Evolutionary conservation across 1,284 basidiomycete species (phyloP).

Genomic region (Heliocybe sulcata): DNA sequence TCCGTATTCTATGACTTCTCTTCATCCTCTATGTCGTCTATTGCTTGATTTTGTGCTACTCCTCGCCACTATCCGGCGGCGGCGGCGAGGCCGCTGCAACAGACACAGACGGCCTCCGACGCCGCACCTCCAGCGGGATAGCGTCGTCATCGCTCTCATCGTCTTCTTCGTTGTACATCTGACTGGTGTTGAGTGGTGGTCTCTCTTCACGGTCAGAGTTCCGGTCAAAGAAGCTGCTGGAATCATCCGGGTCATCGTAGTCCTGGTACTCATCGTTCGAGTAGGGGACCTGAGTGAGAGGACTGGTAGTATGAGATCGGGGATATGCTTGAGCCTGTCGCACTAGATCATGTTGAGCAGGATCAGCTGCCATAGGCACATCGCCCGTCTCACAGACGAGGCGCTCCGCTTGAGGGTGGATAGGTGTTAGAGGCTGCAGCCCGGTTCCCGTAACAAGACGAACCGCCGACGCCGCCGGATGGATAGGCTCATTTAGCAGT

Average conservation of each 20-base stretch:
- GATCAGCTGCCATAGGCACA: not conserved
- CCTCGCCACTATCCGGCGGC: conserved; percentile 12
- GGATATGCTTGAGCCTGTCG: not conserved
- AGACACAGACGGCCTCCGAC: conserved; percentile 1
- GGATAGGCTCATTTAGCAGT: not conserved
- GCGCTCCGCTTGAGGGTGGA: not conserved
- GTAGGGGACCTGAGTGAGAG: conserved; percentile 22
- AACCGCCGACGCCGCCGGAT: not conserved
- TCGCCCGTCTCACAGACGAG: not conserved
- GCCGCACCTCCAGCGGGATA: not conserved
- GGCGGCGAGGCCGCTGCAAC: conserved; percentile 16
- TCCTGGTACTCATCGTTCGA: conserved; percentile 19
- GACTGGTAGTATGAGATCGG: conserved; percentile 16
- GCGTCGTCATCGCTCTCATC: conserved; percentile 19
- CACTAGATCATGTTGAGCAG: not conserved
- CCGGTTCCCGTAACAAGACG: not conserved
- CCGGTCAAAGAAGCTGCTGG: conserved; percentile 1
- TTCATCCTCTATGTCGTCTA: not conserved
- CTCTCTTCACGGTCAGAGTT: not conserved
- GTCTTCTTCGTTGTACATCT: conserved; percentile 10
- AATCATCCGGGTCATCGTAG: conserved; percentile 11
- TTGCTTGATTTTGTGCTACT: conserved; percentile 6
- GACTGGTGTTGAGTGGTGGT: not conserved
- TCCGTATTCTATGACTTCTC: conserved; percentile 1
- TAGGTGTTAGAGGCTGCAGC: not conserved